Conservation (phyloP, 1,284 basidiomycete species). For the Ganoderma sp. region DNA sequence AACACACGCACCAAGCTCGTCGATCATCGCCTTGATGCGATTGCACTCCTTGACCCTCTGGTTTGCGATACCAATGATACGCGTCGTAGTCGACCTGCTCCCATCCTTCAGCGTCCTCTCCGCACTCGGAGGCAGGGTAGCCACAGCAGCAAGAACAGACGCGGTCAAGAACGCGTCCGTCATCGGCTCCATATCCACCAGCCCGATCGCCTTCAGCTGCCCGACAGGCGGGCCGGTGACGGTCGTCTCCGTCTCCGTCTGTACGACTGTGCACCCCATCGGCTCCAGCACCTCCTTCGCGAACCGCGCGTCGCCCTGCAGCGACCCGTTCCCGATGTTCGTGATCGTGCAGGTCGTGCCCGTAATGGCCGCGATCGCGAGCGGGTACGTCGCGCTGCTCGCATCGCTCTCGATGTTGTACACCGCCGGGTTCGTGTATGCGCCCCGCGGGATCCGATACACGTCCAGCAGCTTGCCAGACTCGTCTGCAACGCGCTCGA, state of each 20-base stretch:
- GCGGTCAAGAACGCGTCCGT: slow-evolving; percentile 99
- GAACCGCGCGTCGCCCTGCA: slow-evolving; percentile 97
- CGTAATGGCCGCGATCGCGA: slow-evolving; percentile 96
- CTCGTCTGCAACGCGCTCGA: slow-evolving; percentile 71
- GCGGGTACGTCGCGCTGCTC: slow-evolving; percentile 94
- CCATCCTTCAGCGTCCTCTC: slow-evolving; percentile 44
- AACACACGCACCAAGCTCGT: slow-evolving; percentile 77
- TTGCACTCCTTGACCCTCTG: slow-evolving; percentile 99
- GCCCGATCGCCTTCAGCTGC: slow-evolving; percentile 81
- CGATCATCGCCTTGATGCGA: slow-evolving; percentile 95
- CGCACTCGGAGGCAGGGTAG: slow-evolving; percentile 55
- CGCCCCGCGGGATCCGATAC: slow-evolving; percentile 87
- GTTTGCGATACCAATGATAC: slow-evolving; percentile 96
- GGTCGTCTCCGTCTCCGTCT: slow-evolving; percentile 90
- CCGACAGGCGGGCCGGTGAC: slow-evolving; percentile 89
- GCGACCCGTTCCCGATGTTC: slow-evolving; percentile 89
- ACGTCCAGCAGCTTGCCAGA: slow-evolving; percentile 75
- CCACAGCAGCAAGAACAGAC: slow-evolving; percentile 89
- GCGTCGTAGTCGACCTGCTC: slow-evolving; percentile 57
- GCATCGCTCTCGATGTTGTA: slow-evolving; percentile 98
- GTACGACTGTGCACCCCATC: slow-evolving; percentile 93
- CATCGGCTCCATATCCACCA: slow-evolving; percentile 99
- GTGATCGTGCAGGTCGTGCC: slow-evolving; percentile 93
- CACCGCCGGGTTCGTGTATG: slow-evolving; percentile 78
- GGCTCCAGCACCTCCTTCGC: slow-evolving; percentile 91